These are phyloP conservation scores for Trichomonas tenax DNA, from an alignment of 208 protist species.

Conservation along the genomic window DNA sequence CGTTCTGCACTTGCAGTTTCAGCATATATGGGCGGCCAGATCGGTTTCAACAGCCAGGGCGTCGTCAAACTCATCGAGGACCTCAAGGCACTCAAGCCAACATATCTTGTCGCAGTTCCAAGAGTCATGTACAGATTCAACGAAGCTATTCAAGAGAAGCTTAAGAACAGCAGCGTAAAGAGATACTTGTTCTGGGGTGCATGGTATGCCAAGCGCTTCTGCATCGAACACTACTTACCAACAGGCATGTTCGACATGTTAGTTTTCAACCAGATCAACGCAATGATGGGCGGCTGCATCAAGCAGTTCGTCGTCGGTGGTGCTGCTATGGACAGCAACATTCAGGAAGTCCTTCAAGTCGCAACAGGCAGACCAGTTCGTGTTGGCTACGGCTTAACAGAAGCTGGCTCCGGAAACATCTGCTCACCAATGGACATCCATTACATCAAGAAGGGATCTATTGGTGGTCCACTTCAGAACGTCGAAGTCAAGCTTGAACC, in stretches of 20 bases:
- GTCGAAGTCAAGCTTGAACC: not conserved
- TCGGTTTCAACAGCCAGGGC: not conserved
- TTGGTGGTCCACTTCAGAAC: not conserved
- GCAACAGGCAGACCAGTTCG: not conserved
- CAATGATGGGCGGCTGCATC: not conserved
- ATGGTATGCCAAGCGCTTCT: not conserved
- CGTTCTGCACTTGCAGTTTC: not conserved
- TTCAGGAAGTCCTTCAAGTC: not conserved
- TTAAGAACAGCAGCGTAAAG: conserved; percentile 11
- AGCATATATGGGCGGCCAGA: not conserved
- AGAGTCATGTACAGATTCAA: conserved; percentile 53
- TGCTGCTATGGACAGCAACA: not conserved
- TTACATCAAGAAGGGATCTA: not conserved
- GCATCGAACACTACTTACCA: not conserved
- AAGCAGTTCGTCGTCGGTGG: not conserved
- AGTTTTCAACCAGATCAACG: not conserved
- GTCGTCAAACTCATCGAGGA: not conserved
- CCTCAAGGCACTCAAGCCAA: not conserved
- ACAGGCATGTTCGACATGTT: not conserved
- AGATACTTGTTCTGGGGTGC: not conserved
- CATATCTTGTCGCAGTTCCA: not conserved
- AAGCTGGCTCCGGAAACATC: not conserved
- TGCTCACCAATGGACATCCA: not conserved
- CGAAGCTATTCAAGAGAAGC: conserved; percentile 44
- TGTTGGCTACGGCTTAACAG: not conserved